Base-by-base conservation (phyloP, 139 green algal genomes). In the Coelastrella sp. region DNA sequence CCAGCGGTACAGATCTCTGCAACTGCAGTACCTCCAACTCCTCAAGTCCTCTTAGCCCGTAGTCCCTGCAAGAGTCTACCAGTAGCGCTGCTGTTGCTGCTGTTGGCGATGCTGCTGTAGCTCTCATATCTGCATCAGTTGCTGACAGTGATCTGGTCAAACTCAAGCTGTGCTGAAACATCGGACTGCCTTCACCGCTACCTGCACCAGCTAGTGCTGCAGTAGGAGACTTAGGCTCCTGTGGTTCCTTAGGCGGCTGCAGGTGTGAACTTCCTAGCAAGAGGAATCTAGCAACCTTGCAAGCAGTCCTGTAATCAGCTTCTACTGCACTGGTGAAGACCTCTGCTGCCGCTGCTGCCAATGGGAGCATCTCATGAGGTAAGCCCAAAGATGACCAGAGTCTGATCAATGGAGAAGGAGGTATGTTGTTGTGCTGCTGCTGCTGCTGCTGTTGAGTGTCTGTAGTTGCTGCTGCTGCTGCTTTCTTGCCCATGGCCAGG, bases 11-110 rank as follows among this genome's bases (percentile, higher is more conserved):
- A 23, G 43, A 21, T 23, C 43, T 50, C 74, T 81, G 74, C 51
- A 81, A 32, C 38, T 59, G 43, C 51, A 81, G 32, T 23, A 68
- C 51, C 51, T 81, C 74, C 30, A 81, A 27, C 50, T 81, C 51
- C 35, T 81, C 74, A 37, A 50, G 23, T 17, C 74, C 74, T 37
- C 51, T 32, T 5, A 81, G 43, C 11, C 51, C 74, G 25, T 53
- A 53, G 21, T 81, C 51, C 6, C 34, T 68, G 51, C 35, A 81
- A 8, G 43, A 57, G 41, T 81, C 74, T 2, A 81, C 51, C 34
- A 81, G 21, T 15, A 50, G 74, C 11, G 50, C 51, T 69, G 74
- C 74, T 68, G 51, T 37, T 15, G 23, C 32, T 68, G 74, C 23
- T 17, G 48, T 37, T 9, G 51, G 51, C 11, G 74, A 81, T 40